Conservation (phyloP, 2,329 filamentous ascomycete species). For the Zopfia rhizophila region DNA sequence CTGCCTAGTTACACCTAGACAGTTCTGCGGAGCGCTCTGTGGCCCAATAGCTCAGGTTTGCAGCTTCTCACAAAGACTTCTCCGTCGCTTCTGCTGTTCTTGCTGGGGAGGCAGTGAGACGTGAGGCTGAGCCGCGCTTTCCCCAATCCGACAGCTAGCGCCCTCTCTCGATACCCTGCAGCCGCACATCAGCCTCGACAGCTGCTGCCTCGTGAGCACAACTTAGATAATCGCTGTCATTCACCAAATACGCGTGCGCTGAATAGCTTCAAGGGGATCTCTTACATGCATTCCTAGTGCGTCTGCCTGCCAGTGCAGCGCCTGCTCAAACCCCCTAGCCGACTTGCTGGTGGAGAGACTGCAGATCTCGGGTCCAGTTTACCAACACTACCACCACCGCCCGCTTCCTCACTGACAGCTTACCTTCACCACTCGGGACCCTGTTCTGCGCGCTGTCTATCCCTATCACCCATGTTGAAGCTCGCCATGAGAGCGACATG, state of each 20-base stretch:
- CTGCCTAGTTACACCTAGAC: too few relatives aligned
- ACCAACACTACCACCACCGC: neutral
- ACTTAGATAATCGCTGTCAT: too few relatives aligned
- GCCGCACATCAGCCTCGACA: constrained; percentile 23
- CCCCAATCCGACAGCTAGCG: constrained; percentile 18
- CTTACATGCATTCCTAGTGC: too few relatives aligned
- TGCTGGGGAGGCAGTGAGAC: too few relatives aligned
- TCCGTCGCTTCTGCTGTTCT: too few relatives aligned
- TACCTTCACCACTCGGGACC: neutral
- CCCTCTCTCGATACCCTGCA: constrained; percentile 31
- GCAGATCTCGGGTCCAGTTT: too few relatives aligned
- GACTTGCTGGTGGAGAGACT: too few relatives aligned
- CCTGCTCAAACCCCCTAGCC: constrained; percentile 9
- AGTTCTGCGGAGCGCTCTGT: too few relatives aligned
- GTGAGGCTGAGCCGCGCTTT: constrained; percentile 27
- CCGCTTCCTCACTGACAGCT: neutral
- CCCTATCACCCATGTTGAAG: neutral
- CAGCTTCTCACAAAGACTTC: too few relatives aligned
- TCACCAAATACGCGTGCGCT: too few relatives aligned
- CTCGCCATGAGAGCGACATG: constrained; percentile 36
- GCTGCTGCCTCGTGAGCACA: constrained; percentile 7
- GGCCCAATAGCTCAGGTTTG: too few relatives aligned
- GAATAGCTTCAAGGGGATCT: too few relatives aligned
- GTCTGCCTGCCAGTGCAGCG: neutral
- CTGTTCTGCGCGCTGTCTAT: neutral